Base-by-base conservation (phyloP, 352 stramenopile species). In the Phytophthora ohioensis region DNA sequence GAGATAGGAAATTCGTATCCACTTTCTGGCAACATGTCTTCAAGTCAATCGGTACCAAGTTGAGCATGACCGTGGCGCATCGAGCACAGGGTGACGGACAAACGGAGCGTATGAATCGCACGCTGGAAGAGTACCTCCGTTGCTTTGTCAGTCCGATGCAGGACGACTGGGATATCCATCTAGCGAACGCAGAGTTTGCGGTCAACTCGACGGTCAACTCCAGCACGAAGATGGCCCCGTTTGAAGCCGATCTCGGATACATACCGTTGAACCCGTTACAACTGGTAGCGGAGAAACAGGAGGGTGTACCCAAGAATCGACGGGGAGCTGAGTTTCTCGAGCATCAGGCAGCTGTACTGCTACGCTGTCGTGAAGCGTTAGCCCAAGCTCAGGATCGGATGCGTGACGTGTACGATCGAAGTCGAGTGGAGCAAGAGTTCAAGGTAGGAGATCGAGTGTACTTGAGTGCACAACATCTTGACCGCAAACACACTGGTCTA, bases 391-490 rank as follows among this genome's bases (percentile, higher is more conserved):
- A 73, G 59, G 57, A 59, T 12, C 7, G 43, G 0, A 65, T 69
- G 66, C 36, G 34, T 0, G 58, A 64, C n/a, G 54, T 70, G 30
- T 75, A 75, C 55, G 47, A 75, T 27, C 11, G 35, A 9, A 60
- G 56, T 10, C 55, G 48, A 10, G 8, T 13, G 1, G 60, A 75
- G 13, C 45, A 63, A 11, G 9, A 17, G 2, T 69, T 74, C 12
- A 15, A 60, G 8, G 52, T 62, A 2, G 59, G 54, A 1, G 55
- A 75, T 15, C 34, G 35, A 27, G 67, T 71, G 8, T 70, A 64
- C 36, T 39, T 75, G 32, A 67, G 57, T 15, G 64, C 67, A 5
- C 35, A 67, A 7, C 48, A 67, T n/a, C n/a, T 75, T 3, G 61
- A 75, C 13, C 43, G 27, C 2, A 59, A 59, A 36, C 51, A 75